Evolutionary conservation across 2,329 filamentous ascomycete species (phyloP).

Genomic region (Lasiodiplodia sp.): DNA sequence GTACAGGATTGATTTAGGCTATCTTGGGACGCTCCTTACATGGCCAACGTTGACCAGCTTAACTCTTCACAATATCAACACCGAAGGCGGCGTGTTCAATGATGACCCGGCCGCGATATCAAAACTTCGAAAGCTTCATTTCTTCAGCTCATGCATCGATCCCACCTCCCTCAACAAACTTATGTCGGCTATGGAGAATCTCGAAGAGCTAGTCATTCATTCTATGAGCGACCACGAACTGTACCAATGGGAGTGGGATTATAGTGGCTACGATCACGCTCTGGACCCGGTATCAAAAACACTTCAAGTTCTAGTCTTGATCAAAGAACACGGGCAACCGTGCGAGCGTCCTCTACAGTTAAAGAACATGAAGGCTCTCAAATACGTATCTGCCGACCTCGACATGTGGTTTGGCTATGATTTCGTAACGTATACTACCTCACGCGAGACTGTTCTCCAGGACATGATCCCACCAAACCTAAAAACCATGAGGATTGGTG

Average conservation of each 20-base stretch:
- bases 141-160: background rate
- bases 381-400: background rate
- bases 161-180: background rate
- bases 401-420: background rate
- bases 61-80: background rate
- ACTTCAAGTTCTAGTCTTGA: background rate
- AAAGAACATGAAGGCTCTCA: background rate
- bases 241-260: background rate
- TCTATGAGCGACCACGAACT: background rate
- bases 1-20: background rate
- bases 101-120: background rate
- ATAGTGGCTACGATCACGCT: background rate
- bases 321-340: background rate
- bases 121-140: background rate
- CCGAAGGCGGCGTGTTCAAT: background rate
- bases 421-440: background rate
- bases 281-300: background rate
- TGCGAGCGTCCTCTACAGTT: background rate
- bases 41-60: background rate
- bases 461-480: background rate
- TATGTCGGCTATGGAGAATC: background rate
- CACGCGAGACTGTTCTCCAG: background rate
- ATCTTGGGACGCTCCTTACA: background rate
- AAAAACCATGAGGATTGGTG: background rate
- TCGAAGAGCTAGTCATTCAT: background rate